Evolutionary conservation across 306 rosid species (phyloP), one percentile per base, ranked within the genome.

Genomic region (Acacia acuminata): DNA sequence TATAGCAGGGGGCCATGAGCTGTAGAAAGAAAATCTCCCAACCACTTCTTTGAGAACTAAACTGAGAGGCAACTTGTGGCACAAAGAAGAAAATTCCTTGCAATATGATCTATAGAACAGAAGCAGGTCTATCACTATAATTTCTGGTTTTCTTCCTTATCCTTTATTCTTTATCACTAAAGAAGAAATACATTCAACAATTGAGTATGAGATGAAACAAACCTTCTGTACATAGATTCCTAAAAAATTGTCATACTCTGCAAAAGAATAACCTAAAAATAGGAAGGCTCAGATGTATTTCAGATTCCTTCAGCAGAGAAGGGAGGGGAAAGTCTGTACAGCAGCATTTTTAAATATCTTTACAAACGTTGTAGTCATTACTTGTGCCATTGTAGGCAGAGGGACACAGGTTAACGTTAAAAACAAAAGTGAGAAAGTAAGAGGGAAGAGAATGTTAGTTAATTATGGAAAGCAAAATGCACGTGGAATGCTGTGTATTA

Each of bases 331-430:
- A 83, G 60, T 30, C 72, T 71, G 34, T 75, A 73, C 55, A 66
- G 58, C 51, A 40, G 70, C 42, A 68, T n/a, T 76, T 78, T 83
- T 79, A 88, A 79, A 95, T 87, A 86, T 92, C 97, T 85, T 92
- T 90, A 97, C 99, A 93, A 75, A 93, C 92, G 43, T 91, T 93
- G 70, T 89, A 96, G 86, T 96, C 97, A 71, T 90, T 85, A 86
- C 89, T 83, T 48, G 97, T 92, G 86, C 81, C 90, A 79, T 87
- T 92, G 70, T 90, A 87, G 81, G 76, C 10, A 55, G 55, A 82
- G 36, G 43, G 69, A 25, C 24, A 53, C 3, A 16, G 47, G 11
- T 2, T 4, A 50, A 16, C 4, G 56, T 1, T 0, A 50, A 50
- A 50, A 50, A 16, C 17, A 14, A 5, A 17, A 8, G 71, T 0